phyloP scores from a whole-genome alignment of 768 basidiomycete genomes.

The Rossbeevera mucosa region DNA sequence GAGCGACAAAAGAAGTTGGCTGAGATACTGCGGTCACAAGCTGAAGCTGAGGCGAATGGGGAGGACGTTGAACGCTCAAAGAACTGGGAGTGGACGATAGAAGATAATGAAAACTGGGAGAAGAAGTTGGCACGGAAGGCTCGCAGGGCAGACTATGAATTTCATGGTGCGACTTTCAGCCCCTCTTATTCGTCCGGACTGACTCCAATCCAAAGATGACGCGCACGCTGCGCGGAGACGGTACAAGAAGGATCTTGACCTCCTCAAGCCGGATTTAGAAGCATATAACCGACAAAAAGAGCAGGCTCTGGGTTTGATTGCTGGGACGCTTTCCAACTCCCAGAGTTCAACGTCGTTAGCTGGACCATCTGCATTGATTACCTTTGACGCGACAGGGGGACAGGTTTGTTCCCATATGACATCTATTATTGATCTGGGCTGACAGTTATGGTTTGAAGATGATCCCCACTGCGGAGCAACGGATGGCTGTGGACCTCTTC shows the following conservation, averaged over 20 bases:
- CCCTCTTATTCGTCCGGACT: background rate
- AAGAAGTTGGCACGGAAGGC: conserved; percentile 71
- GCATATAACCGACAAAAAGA: conserved; percentile 90
- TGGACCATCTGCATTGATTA: conserved; percentile 37
- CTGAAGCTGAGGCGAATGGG: conserved; percentile 87
- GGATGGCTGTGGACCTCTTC: conserved; percentile 69
- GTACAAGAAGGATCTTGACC: conserved; percentile 90
- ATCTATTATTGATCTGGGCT: conserved; percentile 1
- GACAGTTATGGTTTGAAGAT: conserved; percentile 33
- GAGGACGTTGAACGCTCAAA: conserved; percentile 95
- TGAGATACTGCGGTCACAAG: conserved; percentile 77
- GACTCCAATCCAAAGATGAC: conserved; percentile 55
- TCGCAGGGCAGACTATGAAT: conserved; percentile 83
- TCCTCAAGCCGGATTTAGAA: conserved; percentile 81
- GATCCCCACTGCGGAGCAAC: conserved; percentile 54
- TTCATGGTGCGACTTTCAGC: conserved; percentile 65
- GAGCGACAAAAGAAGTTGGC: conserved; percentile 90
- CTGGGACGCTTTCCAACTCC: conserved; percentile 56
- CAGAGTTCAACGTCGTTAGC: conserved; percentile 29
- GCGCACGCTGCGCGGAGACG: conserved; percentile 81
- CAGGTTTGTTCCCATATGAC: conserved; percentile 31
- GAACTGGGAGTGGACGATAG: conserved; percentile 67
- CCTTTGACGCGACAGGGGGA: conserved; percentile 48
- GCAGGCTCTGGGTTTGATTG: conserved; percentile 66
- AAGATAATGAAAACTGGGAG: conserved; percentile 29